Evolutionary conservation across 805 yeast species (phyloP).

Genomic region (Yamadazyma nakazawae): DNA sequence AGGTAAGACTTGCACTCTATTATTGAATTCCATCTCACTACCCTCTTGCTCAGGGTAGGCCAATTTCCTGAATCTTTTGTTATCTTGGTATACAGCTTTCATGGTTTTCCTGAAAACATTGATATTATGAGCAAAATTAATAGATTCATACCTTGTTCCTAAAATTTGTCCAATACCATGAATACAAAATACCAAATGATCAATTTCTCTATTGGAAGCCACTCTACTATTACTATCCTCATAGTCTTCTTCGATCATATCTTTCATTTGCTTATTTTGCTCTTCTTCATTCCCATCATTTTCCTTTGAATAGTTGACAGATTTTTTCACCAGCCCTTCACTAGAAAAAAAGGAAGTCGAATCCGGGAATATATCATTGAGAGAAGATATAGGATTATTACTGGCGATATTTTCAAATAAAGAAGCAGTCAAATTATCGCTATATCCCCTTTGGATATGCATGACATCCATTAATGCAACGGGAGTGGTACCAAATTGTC

Average conservation of each 20-base stretch:
- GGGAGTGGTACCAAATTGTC: constrained; percentile 32
- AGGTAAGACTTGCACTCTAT: constrained; percentile 80
- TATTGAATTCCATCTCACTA: constrained; percentile 32
- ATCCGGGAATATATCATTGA: constrained; percentile 33
- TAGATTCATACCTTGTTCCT: constrained; percentile 72
- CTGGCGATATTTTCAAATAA: constrained; percentile 30
- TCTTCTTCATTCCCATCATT: constrained; percentile 12
- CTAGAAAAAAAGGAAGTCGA: constrained; percentile 19
- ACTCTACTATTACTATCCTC: constrained; percentile 29
- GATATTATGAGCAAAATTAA: constrained; percentile 84
- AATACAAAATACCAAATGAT: constrained; percentile 76
- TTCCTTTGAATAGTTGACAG: constrained; percentile 11
- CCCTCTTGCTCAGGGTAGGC: constrained; percentile 25
- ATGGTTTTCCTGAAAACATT: constrained; percentile 60
- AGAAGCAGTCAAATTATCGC: constrained; percentile 28
- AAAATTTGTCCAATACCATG: constrained; percentile 95
- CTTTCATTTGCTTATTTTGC: constrained; percentile 33
- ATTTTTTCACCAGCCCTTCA: constrained; percentile 19
- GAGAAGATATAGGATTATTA: constrained; percentile 28
- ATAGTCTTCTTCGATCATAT: constrained; percentile 48
- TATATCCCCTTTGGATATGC: constrained; percentile 50
- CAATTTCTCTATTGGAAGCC: constrained; percentile 36
- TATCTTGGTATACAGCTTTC: constrained; percentile 46
- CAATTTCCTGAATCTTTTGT: constrained; percentile 35
- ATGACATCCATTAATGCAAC: constrained; percentile 45